phyloP scores from a whole-genome alignment of 139 green algal genomes.

The Coelastrella sp. region DNA sequence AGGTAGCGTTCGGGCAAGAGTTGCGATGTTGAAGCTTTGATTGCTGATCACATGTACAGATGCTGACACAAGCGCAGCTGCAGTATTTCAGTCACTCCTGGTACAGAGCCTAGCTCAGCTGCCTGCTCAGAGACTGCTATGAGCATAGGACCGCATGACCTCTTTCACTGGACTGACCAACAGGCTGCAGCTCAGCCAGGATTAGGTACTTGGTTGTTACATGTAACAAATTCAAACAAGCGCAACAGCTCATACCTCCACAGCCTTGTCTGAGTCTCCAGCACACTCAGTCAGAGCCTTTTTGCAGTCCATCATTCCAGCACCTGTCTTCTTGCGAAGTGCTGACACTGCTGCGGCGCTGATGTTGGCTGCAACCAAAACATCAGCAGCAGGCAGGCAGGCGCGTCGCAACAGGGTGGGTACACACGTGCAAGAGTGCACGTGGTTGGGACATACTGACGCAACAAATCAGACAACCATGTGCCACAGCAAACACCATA shows the following conservation, averaged over 20 bases:
- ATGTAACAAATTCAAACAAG: not conserved
- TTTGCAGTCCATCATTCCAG: constrained; percentile 99
- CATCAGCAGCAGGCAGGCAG: not conserved
- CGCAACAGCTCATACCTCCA: constrained; percentile 67
- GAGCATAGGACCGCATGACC: too few relatives aligned
- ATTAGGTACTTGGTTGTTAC: not conserved
- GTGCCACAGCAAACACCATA: not conserved
- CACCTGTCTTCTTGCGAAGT: constrained; percentile 84
- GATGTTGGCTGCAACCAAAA: constrained; percentile 62
- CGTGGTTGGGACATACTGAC: too few relatives aligned
- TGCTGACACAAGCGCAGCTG: too few relatives aligned
- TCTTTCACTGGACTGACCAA: not conserved
- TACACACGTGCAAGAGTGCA: not conserved
- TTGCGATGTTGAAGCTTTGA: too few relatives aligned
- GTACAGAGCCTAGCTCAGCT: too few relatives aligned
- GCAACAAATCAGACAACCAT: not conserved
- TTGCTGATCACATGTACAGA: too few relatives aligned
- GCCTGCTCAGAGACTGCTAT: too few relatives aligned
- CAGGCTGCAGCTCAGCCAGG: not conserved
- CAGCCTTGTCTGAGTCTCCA: constrained; percentile 87
- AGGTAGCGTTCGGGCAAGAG: too few relatives aligned
- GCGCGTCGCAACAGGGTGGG: not conserved
- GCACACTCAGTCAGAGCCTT: constrained; percentile 91
- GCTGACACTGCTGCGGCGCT: constrained; percentile 88
- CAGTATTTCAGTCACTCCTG: too few relatives aligned